Evolutionary conservation across 352 stramenopile genomes (phyloP).

Genomic region (Hyphochytrium catenoides): DNA sequence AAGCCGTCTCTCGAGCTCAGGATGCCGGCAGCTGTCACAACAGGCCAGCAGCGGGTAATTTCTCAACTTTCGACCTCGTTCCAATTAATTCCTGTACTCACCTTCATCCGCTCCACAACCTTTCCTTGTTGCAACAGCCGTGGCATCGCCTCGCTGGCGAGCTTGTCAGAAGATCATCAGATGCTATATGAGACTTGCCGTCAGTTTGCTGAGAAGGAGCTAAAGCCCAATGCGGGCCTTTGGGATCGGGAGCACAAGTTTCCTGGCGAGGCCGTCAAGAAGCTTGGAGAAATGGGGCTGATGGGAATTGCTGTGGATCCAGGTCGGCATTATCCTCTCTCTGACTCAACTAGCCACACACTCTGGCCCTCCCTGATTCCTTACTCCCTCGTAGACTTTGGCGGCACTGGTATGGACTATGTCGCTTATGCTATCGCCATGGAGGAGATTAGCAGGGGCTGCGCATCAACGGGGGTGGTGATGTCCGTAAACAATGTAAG

Average conservation of each 20-base stretch:
- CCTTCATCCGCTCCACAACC: no score
- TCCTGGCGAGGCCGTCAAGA: slow-evolving; percentile 44
- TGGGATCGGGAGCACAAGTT: slow-evolving; percentile 69
- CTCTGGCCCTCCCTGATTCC: no score
- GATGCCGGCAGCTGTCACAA: no score
- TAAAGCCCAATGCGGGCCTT: slow-evolving; percentile 61
- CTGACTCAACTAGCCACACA: no score
- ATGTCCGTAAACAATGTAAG: slow-evolving; percentile 80
- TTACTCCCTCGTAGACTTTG: no score
- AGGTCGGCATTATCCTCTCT: no score
- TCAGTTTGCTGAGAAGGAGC: slow-evolving; percentile 82
- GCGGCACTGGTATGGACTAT: slow-evolving; percentile 78
- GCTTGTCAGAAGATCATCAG: slow-evolving; percentile 82
- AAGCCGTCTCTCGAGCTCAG: no score
- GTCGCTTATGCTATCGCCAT: slow-evolving; percentile 91
- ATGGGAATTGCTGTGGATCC: slow-evolving; percentile 83
- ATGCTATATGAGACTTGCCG: slow-evolving; percentile 89
- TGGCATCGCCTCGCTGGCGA: no score
- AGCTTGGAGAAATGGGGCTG: slow-evolving; percentile 75
- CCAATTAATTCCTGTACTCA: no score
- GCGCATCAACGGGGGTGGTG: slow-evolving; percentile 81
- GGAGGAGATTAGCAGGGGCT: slow-evolving; percentile 89
- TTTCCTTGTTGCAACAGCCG: no score
- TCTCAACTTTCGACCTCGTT: no score
- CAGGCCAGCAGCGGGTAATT: no score